Conservation (phyloP, 2,329 filamentous ascomycete species). For the Phialophora macrospora region DNA sequence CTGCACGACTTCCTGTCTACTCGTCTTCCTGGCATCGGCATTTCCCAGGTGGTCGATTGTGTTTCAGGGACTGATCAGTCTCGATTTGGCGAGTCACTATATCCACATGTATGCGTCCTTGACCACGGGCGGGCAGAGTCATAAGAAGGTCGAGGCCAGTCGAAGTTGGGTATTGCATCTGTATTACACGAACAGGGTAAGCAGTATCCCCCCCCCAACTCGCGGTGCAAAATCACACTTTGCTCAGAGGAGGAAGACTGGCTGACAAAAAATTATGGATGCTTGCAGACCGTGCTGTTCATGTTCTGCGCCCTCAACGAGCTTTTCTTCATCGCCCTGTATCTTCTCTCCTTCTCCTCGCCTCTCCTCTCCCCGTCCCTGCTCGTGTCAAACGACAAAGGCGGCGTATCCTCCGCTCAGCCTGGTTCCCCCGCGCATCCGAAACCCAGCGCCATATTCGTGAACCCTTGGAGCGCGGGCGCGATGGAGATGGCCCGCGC, state of each 20-base stretch:
- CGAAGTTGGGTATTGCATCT: slow-evolving; percentile 88
- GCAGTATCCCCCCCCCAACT: slow-evolving; percentile 41
- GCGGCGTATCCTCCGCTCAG: slow-evolving; percentile 60
- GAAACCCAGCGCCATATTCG: slow-evolving; percentile 75
- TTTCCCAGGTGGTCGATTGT: slow-evolving; percentile 93
- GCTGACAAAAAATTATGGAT: slow-evolving; percentile 1
- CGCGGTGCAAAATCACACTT: neutral
- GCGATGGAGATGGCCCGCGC: slow-evolving; percentile 90
- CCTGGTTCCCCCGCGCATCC: slow-evolving; percentile 71
- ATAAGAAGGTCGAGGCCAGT: slow-evolving; percentile 91
- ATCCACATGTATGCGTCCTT: slow-evolving; percentile 99
- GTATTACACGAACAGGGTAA: slow-evolving; percentile 96
- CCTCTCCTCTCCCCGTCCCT: slow-evolving; percentile 86
- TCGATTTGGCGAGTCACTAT: slow-evolving; percentile 96
- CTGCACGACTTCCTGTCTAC: slow-evolving; percentile 91
- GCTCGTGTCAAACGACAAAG: slow-evolving; percentile 57
- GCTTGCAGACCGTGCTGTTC: slow-evolving; percentile 79
- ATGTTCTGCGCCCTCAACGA: slow-evolving; percentile 89
- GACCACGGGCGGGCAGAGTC: slow-evolving; percentile 80
- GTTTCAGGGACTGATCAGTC: slow-evolving; percentile 89
- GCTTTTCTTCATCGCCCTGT: slow-evolving; percentile 96
- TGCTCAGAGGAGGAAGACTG: neutral
- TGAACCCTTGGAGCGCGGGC: slow-evolving; percentile 87
- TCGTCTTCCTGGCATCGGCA: slow-evolving; percentile 92
- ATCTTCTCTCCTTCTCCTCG: slow-evolving; percentile 95